A percentile compares a stretch with the other conserved stretches of the same genome.
These are phyloP conservation scores for Penicillium glabrum DNA, from an alignment of 2,329 filamentous ascomycete species.

Conservation along the genomic window DNA sequence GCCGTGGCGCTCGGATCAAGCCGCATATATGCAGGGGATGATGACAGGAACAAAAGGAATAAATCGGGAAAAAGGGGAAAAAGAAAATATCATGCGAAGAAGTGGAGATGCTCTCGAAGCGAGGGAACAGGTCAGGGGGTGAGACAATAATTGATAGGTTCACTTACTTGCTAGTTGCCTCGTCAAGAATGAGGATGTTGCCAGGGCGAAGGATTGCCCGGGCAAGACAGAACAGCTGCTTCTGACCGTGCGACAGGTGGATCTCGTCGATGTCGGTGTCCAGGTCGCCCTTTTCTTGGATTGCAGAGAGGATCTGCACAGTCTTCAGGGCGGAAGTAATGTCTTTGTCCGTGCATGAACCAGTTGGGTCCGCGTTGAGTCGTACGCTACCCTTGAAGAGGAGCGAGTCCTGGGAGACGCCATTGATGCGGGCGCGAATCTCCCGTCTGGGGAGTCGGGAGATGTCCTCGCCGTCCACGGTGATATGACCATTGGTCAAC, in stretches of 20 bases:
- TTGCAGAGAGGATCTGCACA: slow-evolving; percentile 38
- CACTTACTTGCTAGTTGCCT: slow-evolving; percentile 41
- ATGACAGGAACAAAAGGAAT: slow-evolving; percentile 6
- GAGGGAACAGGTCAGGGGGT: slow-evolving; percentile 14
- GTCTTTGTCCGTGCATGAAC: slow-evolving; percentile 28
- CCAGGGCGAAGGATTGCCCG: slow-evolving; percentile 55
- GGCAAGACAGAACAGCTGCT: slow-evolving; percentile 64
- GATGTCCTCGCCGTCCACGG: slow-evolving; percentile 46
- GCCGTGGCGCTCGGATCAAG: slow-evolving; percentile 14
- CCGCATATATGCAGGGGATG: slow-evolving; percentile 22
- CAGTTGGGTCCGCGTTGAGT: slow-evolving; percentile 41
- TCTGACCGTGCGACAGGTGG: slow-evolving; percentile 59
- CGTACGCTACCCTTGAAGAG: slow-evolving; percentile 43
- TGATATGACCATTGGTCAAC: slow-evolving; percentile 39
- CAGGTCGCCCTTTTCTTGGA: slow-evolving; percentile 41
- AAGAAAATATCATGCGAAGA: background rate
- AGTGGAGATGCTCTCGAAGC: background rate
- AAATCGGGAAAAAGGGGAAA: background rate
- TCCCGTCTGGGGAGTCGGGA: slow-evolving; percentile 38
- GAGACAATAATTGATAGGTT: slow-evolving; percentile 7
- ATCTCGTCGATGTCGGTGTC: slow-evolving; percentile 49
- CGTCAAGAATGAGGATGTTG: slow-evolving; percentile 47
- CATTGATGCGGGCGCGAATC: slow-evolving; percentile 43
- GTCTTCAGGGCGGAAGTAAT: slow-evolving; percentile 39
- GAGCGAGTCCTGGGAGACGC: slow-evolving; percentile 46